Conservation (phyloP, 345 rosid genomes). For the Cardamine occulta region DNA sequence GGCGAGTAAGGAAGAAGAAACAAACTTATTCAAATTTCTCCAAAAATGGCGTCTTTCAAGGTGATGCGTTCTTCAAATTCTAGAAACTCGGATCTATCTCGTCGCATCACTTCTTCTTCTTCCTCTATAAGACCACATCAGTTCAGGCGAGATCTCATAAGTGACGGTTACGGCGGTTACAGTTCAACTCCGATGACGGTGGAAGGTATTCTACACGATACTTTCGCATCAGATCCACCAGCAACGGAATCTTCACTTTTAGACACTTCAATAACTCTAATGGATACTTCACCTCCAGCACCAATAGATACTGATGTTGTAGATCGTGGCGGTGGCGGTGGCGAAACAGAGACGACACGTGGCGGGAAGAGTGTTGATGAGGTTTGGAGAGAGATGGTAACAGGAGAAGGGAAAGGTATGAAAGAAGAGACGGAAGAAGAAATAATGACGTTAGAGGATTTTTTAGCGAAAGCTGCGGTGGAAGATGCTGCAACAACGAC, state of each 20-base stretch:
- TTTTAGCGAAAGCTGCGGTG: conserved; percentile 70
- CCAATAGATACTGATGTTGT: conserved; percentile 31
- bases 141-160: conserved; percentile 25
- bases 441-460: conserved; percentile 88
- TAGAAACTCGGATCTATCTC: conserved; percentile 67
- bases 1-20: conserved; percentile 21
- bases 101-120: conserved; percentile 48
- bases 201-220: conserved; percentile 22
- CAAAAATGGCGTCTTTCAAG: conserved; percentile 68
- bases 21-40: not conserved
- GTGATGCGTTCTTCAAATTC: conserved; percentile 65
- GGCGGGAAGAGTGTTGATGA: conserved; percentile 62
- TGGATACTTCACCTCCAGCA: conserved; percentile 31
- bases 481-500: conserved; percentile 40
- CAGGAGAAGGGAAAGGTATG: conserved; percentile 65
- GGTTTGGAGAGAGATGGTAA: conserved; percentile 87
- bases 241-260: conserved; percentile 35
- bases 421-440: conserved; percentile 77
- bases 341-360: conserved; percentile 6
- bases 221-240: conserved; percentile 45
- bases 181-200: conserved; percentile 27
- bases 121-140: conserved; percentile 44
- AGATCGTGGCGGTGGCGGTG: conserved; percentile 1
- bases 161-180: conserved; percentile 30
- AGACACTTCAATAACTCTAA: conserved; percentile 27